These are phyloP conservation scores for Leptographium radiaticola DNA, from an alignment of 2,329 filamentous ascomycete genomes.

Conservation along the genomic window DNA sequence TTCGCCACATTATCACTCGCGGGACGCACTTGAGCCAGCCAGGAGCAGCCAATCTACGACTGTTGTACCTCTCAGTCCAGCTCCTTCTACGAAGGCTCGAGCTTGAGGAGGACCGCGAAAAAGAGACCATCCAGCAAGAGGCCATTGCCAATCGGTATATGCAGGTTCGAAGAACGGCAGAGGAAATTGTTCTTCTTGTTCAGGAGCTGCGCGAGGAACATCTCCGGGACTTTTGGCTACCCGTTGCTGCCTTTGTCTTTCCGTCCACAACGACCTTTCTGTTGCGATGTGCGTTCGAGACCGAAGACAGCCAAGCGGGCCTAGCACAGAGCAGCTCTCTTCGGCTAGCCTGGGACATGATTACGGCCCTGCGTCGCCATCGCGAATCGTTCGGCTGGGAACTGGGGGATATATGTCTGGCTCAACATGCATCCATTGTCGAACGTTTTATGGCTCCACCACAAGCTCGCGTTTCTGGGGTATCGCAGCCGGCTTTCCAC, in stretches of 20 bases:
- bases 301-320: neutral
- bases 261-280: neutral
- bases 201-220: neutral
- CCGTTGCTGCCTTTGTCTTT: conserved; percentile 1
- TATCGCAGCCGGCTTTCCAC: too few relatives aligned
- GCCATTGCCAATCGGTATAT: neutral
- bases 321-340: neutral
- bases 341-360: neutral
- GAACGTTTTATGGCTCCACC: neutral
- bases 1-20: neutral
- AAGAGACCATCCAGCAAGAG: neutral
- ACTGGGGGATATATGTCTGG: conserved; percentile 34
- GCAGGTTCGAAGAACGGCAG: neutral
- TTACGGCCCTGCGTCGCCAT: neutral
- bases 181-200: conserved; percentile 1
- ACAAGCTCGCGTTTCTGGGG: neutral
- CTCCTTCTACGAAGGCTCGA: conserved; percentile 33
- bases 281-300: conserved; percentile 1
- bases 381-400: conserved; percentile 27
- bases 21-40: neutral
- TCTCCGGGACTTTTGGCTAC: conserved; percentile 5
- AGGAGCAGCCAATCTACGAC: conserved; percentile 36
- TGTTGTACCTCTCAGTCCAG: conserved; percentile 34
- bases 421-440: conserved; percentile 16
- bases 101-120: conserved; percentile 22